Evolutionary conservation across 2,329 filamentous ascomycete genomes (phyloP).

Genomic region (Alternaria gansuensis): DNA sequence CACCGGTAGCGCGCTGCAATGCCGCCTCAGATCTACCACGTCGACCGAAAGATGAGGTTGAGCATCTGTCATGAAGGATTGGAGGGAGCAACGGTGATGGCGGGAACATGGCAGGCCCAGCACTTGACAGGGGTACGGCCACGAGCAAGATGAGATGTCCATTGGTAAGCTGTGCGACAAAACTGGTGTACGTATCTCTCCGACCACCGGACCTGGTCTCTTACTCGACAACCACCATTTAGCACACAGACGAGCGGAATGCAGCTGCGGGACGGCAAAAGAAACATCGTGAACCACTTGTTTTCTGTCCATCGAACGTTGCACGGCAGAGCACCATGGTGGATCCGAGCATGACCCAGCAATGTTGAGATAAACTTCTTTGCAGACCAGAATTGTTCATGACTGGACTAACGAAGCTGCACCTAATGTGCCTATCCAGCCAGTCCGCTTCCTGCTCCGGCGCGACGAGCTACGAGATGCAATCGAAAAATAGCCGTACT

Average conservation of each 20-base stretch:
- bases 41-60: conserved; percentile 25
- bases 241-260: conserved; percentile 14
- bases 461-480: conserved; percentile 33
- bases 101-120: conserved; percentile 20
- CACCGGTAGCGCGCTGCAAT: conserved; percentile 25
- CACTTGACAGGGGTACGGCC: conserved; percentile 26
- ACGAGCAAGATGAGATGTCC: conserved; percentile 28
- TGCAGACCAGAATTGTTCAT: conserved; percentile 15
- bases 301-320: conserved; percentile 14
- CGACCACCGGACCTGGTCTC: conserved; percentile 27
- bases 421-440: conserved; percentile 20
- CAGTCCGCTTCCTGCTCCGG: conserved; percentile 24
- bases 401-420: conserved; percentile 15
- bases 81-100: conserved; percentile 24
- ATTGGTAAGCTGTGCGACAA: conserved; percentile 20
- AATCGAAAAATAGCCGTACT: conserved; percentile 42
- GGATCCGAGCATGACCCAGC: conserved; percentile 16
- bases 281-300: conserved; percentile 22
- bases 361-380: conserved; percentile 15
- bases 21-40: conserved; percentile 22
- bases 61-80: conserved; percentile 21
- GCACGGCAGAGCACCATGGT: conserved; percentile 32
- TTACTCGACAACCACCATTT: conserved; percentile 18
- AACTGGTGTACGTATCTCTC: conserved; percentile 27
- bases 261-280: conserved; percentile 35